A percentile compares a stretch with the other conserved stretches of the same genome.
phyloP scores from a whole-genome alignment of 1,284 basidiomycete species.

The Trametes versicolor region DNA sequence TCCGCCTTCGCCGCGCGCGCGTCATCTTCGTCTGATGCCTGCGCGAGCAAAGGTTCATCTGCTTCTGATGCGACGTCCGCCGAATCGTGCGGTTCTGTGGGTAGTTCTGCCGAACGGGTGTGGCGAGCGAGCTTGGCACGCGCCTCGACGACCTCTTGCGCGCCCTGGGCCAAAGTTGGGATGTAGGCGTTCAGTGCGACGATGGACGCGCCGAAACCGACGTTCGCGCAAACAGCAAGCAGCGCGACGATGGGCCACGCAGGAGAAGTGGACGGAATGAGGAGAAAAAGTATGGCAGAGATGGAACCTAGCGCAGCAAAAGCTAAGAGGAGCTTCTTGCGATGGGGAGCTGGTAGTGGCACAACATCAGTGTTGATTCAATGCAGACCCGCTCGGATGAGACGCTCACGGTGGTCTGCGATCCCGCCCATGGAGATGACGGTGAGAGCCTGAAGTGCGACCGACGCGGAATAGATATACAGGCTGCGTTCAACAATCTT shows the following conservation, averaged over 20 bases:
- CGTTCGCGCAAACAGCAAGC: slow-evolving; percentile 79
- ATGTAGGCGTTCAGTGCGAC: slow-evolving; percentile 94
- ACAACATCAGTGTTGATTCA: neutral
- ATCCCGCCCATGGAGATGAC: slow-evolving; percentile 92
- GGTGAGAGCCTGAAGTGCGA: slow-evolving; percentile 86
- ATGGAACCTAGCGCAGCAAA: slow-evolving; percentile 80
- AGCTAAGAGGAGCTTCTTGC: slow-evolving; percentile 79
- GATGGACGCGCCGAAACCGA: slow-evolving; percentile 83
- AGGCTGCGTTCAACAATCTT: slow-evolving; percentile 58
- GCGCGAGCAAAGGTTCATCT: slow-evolving; percentile 34
- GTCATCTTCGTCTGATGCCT: slow-evolving; percentile 19
- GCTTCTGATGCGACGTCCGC: slow-evolving; percentile 9
- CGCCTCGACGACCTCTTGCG: slow-evolving; percentile 66
- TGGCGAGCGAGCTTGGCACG: slow-evolving; percentile 46
- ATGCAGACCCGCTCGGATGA: neutral
- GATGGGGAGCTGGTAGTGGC: slow-evolving; percentile 69
- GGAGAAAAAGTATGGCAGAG: slow-evolving; percentile 74
- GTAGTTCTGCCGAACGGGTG: neutral
- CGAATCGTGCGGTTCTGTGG: neutral
- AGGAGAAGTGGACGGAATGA: slow-evolving; percentile 73
- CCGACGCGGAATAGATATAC: slow-evolving; percentile 87
- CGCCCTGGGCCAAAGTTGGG: slow-evolving; percentile 75
- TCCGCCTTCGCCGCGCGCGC: slow-evolving; percentile 33
- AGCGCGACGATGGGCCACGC: slow-evolving; percentile 72
- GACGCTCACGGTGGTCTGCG: slow-evolving; percentile 82